phyloP scores from a whole-genome alignment of 1,284 basidiomycete species.

The Irpex sp. region DNA sequence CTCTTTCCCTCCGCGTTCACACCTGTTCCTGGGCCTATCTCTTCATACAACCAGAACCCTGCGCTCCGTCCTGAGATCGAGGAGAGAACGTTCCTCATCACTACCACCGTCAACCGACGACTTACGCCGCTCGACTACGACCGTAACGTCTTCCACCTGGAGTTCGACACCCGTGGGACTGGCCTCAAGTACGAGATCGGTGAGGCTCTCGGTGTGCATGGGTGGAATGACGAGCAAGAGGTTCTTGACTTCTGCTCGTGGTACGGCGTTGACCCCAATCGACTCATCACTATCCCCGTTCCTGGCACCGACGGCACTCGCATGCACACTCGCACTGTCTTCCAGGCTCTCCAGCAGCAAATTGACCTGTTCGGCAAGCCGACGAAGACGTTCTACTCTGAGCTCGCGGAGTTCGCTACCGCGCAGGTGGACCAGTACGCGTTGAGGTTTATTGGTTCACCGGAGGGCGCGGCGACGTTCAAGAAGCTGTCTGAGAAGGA shows the following conservation, averaged over 20 bases:
- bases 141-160: conserved; percentile 98
- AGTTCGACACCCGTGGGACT: conserved; percentile 91
- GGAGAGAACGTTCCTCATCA: conserved; percentile 92
- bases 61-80: conserved; percentile 81
- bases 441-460: conserved; percentile 89
- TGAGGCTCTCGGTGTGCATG: conserved; percentile 95
- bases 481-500: conserved; percentile 95
- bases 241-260: conserved; percentile 87
- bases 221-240: conserved; percentile 94
- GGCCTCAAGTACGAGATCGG: conserved; percentile 95
- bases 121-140: conserved; percentile 95
- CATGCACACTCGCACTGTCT: conserved; percentile 88
- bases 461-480: conserved; percentile 90
- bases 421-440: conserved; percentile 75
- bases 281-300: conserved; percentile 81
- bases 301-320: conserved; percentile 50
- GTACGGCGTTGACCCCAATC: conserved; percentile 87
- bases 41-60: conserved; percentile 55
- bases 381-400: conserved; percentile 93
- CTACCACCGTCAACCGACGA: conserved; percentile 91
- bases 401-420: conserved; percentile 78
- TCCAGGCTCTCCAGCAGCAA: conserved; percentile 96
- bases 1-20: conserved; percentile 83
- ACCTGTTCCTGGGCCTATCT: conserved; percentile 32
- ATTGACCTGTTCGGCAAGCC: conserved; percentile 96